Evolutionary conservation across 306 rosid genomes (phyloP), one percentile per base, ranked within the genome.

Genomic region (Neltuma alba): DNA sequence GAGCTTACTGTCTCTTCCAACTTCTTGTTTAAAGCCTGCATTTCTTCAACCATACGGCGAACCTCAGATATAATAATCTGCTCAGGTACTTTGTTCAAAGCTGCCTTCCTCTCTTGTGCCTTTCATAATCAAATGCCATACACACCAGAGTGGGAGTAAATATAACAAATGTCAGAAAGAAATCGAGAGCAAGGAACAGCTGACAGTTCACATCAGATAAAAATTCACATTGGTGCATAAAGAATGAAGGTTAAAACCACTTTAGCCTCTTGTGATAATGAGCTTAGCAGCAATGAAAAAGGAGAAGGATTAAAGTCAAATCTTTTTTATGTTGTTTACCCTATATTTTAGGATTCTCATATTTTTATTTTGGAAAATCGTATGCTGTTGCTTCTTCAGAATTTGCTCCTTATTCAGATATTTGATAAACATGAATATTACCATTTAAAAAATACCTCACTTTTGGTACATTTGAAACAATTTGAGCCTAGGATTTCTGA

Each of bases 31-130:
- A 92, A 75, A 66, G 73, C 74, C 86, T 92, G 89, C 99, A 91
- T 92, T 84, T 90, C 98, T 76, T 88, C 96, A 41, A 95, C 97
- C 99, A 95, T 95, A 15, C 92, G 91, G 31, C 97, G 98, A 83
- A 95, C 94, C 77, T 91, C 97, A 13, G 90, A 75, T 74, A 95
- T 60, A 81, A 95, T 90, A 83, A 87, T 81, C 87, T 92, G 89
- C 89, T 95, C 97, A 18, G 98, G 99, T 38, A 91, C 76, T 89
- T 86, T 90, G 81, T 89, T 90, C 70, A 92, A 30, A 55, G 94
- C 87, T 50, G 89, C 91, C 82, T 85, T 92, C 91, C 85, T 92
- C 82, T 82, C 97, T 83, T 86, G 90, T 72, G 84, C 88, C 99
- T 95, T 83, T 38, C 38, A 81, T 57, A 48, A 65, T 31, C 27